Evolutionary conservation across 441 rosid genomes (phyloP).

Genomic region (Erodium trifolium): DNA sequence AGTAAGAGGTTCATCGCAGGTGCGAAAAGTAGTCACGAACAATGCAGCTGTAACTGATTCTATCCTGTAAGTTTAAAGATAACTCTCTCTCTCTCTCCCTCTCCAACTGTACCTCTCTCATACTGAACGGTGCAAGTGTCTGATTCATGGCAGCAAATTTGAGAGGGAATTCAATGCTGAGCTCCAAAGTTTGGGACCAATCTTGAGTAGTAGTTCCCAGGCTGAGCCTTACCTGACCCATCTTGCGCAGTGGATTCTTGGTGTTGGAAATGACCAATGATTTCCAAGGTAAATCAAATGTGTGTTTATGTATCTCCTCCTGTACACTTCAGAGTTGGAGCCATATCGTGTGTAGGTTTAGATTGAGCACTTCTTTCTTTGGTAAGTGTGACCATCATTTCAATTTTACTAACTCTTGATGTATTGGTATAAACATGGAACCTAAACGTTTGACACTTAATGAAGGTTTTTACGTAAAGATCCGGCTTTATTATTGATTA

Average conservation of each 20-base stretch:
- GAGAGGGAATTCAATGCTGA: conserved; percentile 79
- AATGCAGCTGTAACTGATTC: conserved; percentile 59
- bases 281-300: background rate
- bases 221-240: conserved; percentile 92
- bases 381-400: too few species aligned
- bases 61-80: conserved; percentile 57
- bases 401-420: too few species aligned
- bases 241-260: conserved; percentile 93
- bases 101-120: background rate
- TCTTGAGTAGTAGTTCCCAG: conserved; percentile 66
- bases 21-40: conserved; percentile 36
- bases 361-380: too few species aligned
- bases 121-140: background rate
- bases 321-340: too few species aligned
- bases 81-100: background rate
- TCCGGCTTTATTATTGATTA: too few species aligned
- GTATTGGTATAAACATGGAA: too few species aligned
- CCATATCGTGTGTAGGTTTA: too few species aligned
- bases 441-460: too few species aligned
- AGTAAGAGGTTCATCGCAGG: conserved; percentile 35
- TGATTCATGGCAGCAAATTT: conserved; percentile 44
- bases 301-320: too few species aligned
- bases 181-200: conserved; percentile 79
- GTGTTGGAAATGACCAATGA: conserved; percentile 48
- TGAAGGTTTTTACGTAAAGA: too few species aligned